Evolutionary conservation across 768 basidiomycete species (phyloP).

Genomic region (Hygrophoropsis aurantiaca): DNA sequence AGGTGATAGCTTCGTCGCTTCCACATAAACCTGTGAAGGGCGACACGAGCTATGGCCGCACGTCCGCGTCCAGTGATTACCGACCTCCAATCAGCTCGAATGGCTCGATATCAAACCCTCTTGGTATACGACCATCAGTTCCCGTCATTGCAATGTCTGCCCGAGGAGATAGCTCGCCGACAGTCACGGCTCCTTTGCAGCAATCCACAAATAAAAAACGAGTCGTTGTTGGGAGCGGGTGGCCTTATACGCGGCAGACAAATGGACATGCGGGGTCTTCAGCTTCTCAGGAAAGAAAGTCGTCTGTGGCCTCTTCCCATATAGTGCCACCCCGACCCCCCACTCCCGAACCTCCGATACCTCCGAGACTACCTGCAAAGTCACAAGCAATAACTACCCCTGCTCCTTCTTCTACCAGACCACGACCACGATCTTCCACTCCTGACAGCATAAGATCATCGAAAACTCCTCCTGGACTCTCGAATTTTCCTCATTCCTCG

Average conservation of each 20-base stretch:
- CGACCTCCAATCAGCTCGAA: slow-evolving; percentile 38
- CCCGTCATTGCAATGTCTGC: no score
- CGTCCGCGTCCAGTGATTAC: slow-evolving; percentile 28
- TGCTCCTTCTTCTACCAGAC: not conserved
- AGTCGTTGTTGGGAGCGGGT: slow-evolving; percentile 47
- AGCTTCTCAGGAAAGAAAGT: no score
- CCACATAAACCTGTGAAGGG: slow-evolving; percentile 4
- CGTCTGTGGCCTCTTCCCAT: no score
- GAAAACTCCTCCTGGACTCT: slow-evolving; percentile 31
- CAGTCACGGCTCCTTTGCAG: slow-evolving; percentile 9
- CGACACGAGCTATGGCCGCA: slow-evolving; percentile 20
- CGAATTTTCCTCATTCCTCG: slow-evolving; percentile 30
- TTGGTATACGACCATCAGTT: slow-evolving; percentile 52
- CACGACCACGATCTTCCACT: slow-evolving; percentile 19
- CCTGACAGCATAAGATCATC: slow-evolving; percentile 34
- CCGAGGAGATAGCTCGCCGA: not conserved
- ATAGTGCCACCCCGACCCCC: no score
- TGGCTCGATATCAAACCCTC: slow-evolving; percentile 50
- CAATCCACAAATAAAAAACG: slow-evolving; percentile 32
- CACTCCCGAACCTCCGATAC: no score
- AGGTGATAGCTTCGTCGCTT: slow-evolving; percentile 7
- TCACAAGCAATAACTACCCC: slow-evolving; percentile 8
- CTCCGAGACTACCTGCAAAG: not conserved
- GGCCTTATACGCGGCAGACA: slow-evolving; percentile 37
- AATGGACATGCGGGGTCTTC: slow-evolving; percentile 27